Base-by-base conservation (phyloP, 177 flowering plant genomes). In the Vitis hybrid region DNA sequence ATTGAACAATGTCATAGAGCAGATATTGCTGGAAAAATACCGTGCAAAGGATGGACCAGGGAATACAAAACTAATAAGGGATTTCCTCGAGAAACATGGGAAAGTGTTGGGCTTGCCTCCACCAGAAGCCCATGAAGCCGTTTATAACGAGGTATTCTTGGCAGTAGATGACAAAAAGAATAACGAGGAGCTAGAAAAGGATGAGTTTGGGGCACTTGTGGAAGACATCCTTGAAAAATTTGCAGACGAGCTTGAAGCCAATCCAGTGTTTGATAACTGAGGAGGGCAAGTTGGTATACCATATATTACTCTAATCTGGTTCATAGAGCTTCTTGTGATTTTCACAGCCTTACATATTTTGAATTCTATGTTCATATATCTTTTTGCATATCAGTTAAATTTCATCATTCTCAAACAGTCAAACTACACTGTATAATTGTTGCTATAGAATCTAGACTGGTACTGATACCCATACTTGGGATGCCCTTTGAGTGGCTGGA, bases 81-180 rank as follows among this genome's bases (percentile, higher is more conserved):
- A 13, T 58, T 84, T 73, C 65, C 83, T 91, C 50, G 87, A 84
- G 84, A 74, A 79, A 75, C 73, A 82, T 58, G 83, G 84, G 14
- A 35, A 58, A 51, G 81, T 74, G 41, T 52, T 88, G 63, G 90
- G 93, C 60, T 71, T 88, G 71, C 91, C 92, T 64, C 83, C 86
- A 48, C 53, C 70, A 24, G 83, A 86, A 74, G 79, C 80, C 69
- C 80, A 84, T 73, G 90, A 85, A 61, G 78, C 85, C 1, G 79
- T 89, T 30, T 87, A 82, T 64, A 89, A 88, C 69, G 73, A 79
- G 13, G 81, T 90, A 30, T 89, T 87, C 83, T 55, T 83, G 66
- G 87, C 75, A 52, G 63, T 79, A 27, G 80, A 65, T 13, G 69
- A 48, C 9, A 58, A 49, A 8, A 74, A 82, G 21, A 63, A 20